Evolutionary conservation across 768 basidiomycete genomes (phyloP).

Genomic region (Termitomyces sp.): DNA sequence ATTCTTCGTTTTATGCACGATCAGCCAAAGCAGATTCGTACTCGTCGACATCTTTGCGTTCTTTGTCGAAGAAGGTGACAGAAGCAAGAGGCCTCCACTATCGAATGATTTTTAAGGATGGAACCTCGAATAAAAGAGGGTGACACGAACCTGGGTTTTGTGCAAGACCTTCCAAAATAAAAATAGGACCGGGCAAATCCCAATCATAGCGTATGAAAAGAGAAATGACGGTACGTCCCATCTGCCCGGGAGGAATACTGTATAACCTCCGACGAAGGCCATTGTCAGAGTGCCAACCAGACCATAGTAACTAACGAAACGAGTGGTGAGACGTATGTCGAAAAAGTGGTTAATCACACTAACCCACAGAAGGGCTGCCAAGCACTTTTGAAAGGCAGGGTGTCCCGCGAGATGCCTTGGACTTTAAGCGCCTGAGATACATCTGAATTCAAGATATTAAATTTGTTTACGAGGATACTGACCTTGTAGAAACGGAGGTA

Average conservation of each 20-base stretch:
- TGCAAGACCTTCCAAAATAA: slow-evolving; percentile 40
- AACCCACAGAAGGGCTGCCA: slow-evolving; percentile 49
- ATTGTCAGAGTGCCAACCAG: slow-evolving; percentile 37
- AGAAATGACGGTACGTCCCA: slow-evolving; percentile 45
- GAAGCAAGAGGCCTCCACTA: slow-evolving; percentile 36
- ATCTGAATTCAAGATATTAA: neutral
- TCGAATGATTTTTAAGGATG: neutral
- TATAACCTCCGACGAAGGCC: slow-evolving; percentile 44
- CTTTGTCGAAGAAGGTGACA: slow-evolving; percentile 40
- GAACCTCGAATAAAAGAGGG: neutral
- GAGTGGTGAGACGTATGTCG: neutral
- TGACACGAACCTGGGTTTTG: slow-evolving; percentile 29
- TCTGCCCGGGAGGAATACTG: slow-evolving; percentile 45
- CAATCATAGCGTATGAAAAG: slow-evolving; percentile 45
- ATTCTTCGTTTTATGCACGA: neutral
- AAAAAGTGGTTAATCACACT: slow-evolving; percentile 12
- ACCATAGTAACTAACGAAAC: slow-evolving; percentile 35
- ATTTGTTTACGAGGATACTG: slow-evolving; percentile 2
- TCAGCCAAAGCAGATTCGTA: slow-evolving; percentile 28
- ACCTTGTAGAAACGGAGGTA: slow-evolving; percentile 45
- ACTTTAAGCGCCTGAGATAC: slow-evolving; percentile 32
- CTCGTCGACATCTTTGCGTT: slow-evolving; percentile 35
- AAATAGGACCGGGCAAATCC: slow-evolving; percentile 35
- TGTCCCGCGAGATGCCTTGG: slow-evolving; percentile 39
- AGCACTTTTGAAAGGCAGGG: slow-evolving; percentile 37